These are phyloP conservation scores for Candida easanensis DNA, from an alignment of 805 yeast genomes.

Conservation along the genomic window DNA sequence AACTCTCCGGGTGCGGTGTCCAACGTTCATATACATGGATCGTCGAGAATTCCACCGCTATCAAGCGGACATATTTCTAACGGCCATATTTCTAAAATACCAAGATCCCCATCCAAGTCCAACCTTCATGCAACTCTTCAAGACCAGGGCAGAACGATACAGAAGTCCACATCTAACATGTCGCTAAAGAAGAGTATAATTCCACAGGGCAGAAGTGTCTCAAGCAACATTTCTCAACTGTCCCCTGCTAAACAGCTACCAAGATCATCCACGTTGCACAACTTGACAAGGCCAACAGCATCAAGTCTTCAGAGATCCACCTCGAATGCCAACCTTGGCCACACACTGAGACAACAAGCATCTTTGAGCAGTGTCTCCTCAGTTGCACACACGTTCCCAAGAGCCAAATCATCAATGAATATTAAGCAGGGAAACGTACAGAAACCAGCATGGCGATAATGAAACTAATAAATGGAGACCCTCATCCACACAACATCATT, in stretches of 20 bases:
- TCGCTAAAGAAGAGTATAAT: slow-evolving; percentile 1
- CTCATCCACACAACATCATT: too few relatives aligned
- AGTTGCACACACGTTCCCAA: slow-evolving; percentile 2
- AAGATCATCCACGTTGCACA: slow-evolving; percentile 20
- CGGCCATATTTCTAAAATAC: slow-evolving; percentile 4
- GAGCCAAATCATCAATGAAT: slow-evolving; percentile 11
- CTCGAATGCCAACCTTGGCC: slow-evolving; percentile 15
- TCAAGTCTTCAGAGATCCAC: slow-evolving; percentile 23
- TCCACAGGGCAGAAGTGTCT: too few relatives aligned
- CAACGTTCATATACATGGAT: neutral
- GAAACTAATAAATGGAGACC: too few relatives aligned
- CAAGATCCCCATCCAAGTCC: slow-evolving; percentile 14
- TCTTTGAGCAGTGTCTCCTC: slow-evolving; percentile 1
- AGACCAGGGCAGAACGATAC: slow-evolving; percentile 1
- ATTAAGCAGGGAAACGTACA: slow-evolving; percentile 3
- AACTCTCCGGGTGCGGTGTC: neutral
- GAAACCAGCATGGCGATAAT: slow-evolving; percentile 22
- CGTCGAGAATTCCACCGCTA: neutral
- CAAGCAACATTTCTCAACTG: slow-evolving; percentile 8
- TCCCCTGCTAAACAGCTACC: slow-evolving; percentile 17
- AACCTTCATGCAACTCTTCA: neutral
- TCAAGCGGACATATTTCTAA: neutral
- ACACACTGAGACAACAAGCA: slow-evolving; percentile 6
- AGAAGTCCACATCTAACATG: slow-evolving; percentile 9
- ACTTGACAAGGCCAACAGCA: slow-evolving; percentile 22